A percentile compares a stretch with the other conserved stretches of the same genome.
phyloP scores from a whole-genome alignment of 1,284 basidiomycete species.

The Bjerkandera adusta region DNA sequence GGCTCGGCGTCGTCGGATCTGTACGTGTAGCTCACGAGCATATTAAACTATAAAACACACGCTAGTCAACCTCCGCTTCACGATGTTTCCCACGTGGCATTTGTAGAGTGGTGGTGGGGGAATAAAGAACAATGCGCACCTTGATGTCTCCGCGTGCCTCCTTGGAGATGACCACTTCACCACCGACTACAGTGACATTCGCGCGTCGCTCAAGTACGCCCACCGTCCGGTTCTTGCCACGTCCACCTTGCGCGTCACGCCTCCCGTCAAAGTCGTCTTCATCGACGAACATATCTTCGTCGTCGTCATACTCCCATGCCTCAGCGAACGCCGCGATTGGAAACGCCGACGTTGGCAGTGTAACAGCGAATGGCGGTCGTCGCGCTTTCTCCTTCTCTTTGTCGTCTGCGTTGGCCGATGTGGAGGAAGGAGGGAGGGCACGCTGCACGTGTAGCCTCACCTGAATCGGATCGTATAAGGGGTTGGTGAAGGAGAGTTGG shows the following conservation, averaged over 20 bases:
- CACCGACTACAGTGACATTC: slow-evolving; percentile 83
- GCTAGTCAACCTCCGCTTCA: slow-evolving; percentile 17
- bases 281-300: slow-evolving; percentile 82
- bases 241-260: slow-evolving; percentile 35
- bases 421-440: slow-evolving; percentile 30
- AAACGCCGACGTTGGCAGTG: slow-evolving; percentile 74
- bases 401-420: slow-evolving; percentile 35
- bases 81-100: too few relatives aligned
- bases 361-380: slow-evolving; percentile 72
- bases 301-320: slow-evolving; percentile 94
- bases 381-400: slow-evolving; percentile 52
- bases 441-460: slow-evolving; percentile 77
- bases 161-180: slow-evolving; percentile 78
- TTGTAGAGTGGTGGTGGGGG: slow-evolving; percentile 13
- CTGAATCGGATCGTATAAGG: slow-evolving; percentile 91
- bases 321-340: slow-evolving; percentile 87
- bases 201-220: slow-evolving; percentile 84
- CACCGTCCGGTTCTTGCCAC: slow-evolving; percentile 60
- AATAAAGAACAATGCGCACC: slow-evolving; percentile 41
- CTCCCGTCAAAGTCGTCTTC: slow-evolving; percentile 49
- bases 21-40: slow-evolving; percentile 91
- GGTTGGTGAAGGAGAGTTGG: slow-evolving; percentile 89
- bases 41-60: slow-evolving; percentile 67
- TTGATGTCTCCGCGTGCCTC: slow-evolving; percentile 73
- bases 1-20: slow-evolving; percentile 76